Percentiles rank a stretch among this genome's conserved stretches.
phyloP scores from a whole-genome alignment of 148 eudicot species.

The Simmondsia chinensis region DNA sequence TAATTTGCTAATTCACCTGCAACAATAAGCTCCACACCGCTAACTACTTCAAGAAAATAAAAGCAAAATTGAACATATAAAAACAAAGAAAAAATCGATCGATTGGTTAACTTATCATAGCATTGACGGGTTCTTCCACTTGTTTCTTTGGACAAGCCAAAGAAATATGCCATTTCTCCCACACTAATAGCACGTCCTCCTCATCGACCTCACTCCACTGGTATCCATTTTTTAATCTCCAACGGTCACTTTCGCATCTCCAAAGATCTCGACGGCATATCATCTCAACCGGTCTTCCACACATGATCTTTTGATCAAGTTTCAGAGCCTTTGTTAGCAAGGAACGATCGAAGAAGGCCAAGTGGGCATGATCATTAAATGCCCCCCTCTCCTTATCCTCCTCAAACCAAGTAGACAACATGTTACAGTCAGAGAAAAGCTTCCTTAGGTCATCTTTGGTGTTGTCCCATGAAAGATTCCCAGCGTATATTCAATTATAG shows the following conservation, averaged over 20 bases:
- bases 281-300: no score
- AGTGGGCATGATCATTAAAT: slow-evolving; percentile 43
- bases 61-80: no score
- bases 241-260: not conserved
- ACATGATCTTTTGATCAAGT: no score
- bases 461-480: no score
- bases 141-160: slow-evolving; percentile 29
- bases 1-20: no score
- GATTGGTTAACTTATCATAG: no score
- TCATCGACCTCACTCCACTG: slow-evolving; percentile 3
- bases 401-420: slow-evolving; percentile 35
- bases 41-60: no score
- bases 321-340: no score
- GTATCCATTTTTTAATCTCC: slow-evolving; percentile 6
- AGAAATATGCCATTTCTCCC: slow-evolving; percentile 39
- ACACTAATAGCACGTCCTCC: slow-evolving; percentile 39
- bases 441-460: no score
- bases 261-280: slow-evolving; percentile 34
- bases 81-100: no score
- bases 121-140: slow-evolving; percentile 23
- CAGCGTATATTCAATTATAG: slow-evolving; percentile 41
- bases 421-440: slow-evolving; percentile 28
- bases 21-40: no score
- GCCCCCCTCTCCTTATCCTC: slow-evolving; percentile 48
- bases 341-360: slow-evolving; percentile 39